Evolutionary conservation across 371 early-diverging fungal genomes (phyloP).

Genomic region (Mucor mucedo): DNA sequence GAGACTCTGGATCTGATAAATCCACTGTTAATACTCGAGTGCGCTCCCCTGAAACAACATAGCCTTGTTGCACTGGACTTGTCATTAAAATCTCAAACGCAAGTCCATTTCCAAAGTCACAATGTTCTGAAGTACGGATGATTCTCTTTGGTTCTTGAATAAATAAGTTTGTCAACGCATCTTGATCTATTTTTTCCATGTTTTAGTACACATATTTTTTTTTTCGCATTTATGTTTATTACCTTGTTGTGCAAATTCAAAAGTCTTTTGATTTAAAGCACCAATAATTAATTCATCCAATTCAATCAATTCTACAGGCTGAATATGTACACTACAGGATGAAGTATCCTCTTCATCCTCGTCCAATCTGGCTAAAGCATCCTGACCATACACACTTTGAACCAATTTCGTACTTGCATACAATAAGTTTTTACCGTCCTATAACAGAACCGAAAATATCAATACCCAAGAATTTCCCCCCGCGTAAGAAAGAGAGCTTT

Average conservation of each 20-base stretch:
- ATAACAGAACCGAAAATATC: neutral
- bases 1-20: constrained; percentile 33
- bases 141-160: constrained; percentile 44
- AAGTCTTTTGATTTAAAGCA: constrained; percentile 62
- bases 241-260: constrained; percentile 60
- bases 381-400: constrained; percentile 40
- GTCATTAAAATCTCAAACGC: constrained; percentile 58
- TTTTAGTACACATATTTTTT: neutral
- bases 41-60: constrained; percentile 41
- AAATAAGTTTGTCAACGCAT: constrained; percentile 23
- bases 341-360: constrained; percentile 36
- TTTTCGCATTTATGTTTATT: constrained; percentile 2
- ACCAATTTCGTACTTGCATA: constrained; percentile 34
- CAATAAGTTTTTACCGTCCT: constrained; percentile 17
- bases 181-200: constrained; percentile 25
- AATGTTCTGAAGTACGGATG: constrained; percentile 50
- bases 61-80: constrained; percentile 73
- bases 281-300: constrained; percentile 70
- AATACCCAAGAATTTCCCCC: neutral
- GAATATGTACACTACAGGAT: constrained; percentile 28
- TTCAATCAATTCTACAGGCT: constrained; percentile 58
- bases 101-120: constrained; percentile 27
- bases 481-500: neutral
- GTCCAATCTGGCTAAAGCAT: constrained; percentile 40
- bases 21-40: constrained; percentile 43